Evolutionary conservation across 2,329 filamentous ascomycete genomes (phyloP), one percentile per base, ranked within the genome.

Genomic region (Fusarium siculi): DNA sequence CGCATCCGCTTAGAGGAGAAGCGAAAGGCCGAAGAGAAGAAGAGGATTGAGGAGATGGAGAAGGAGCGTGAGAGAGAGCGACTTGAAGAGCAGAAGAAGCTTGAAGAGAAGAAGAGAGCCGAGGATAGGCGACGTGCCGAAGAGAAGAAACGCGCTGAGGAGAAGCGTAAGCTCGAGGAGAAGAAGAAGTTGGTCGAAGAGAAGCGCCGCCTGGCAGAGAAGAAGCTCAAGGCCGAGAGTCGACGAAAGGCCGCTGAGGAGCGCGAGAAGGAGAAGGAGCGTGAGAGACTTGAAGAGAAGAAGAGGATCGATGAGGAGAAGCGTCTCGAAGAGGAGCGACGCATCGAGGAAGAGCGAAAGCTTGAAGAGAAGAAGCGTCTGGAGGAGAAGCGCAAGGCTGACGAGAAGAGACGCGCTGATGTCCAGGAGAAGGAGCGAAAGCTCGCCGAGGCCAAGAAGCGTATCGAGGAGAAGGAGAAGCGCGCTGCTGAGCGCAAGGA

Each of bases 401-500:
- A 67, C 4, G 64, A 67, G 53, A 66, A 61, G 46, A 66, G 50
- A 36, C 65, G 42, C 28, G 53, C 54, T 3, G 62, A 67, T 0
- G 7, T 37, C 9, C 40, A 57, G 36, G 52, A 67, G n/a, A 67
- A 36, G 63, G 62, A 67, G 53, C 47, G 53, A 12, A 67, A 60
- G 28, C 37, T 67, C 10, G 61, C 62, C 2, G 64, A 67, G 7
- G 63, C 37, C 30, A 67, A 44, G 40, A 67, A 66, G 54, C 62
- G 63, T 1, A 11, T 47, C 1, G 64, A 67, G 10, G 64, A 67
- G 53, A 67, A 61, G 46, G 64, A 67, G 53, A 67, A 67, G 64
- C 34, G 64, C 18, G 62, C 30, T 4, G 63, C 64, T 28, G 64
- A 67, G 63, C 64, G 64, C 18, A 67, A 67, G 63, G 65, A 68